Percentiles rank a stretch among this genome's conserved stretches.
phyloP scores from a whole-genome alignment of 1,284 basidiomycete genomes.

The Prillingera fragicola region DNA sequence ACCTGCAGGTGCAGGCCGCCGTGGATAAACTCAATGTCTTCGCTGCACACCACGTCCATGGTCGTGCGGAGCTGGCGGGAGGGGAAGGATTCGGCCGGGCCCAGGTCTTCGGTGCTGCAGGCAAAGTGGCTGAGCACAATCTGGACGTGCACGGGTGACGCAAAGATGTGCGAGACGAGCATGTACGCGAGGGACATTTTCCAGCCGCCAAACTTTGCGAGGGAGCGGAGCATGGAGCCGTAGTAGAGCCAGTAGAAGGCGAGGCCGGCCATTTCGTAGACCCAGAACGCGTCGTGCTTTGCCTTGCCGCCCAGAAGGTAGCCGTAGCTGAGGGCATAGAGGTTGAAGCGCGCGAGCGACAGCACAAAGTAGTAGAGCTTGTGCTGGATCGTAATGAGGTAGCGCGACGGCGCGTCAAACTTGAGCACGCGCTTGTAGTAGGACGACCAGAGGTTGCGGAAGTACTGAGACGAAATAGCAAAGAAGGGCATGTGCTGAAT shows the following conservation, averaged over 20 bases:
- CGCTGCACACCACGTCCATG: slow-evolving; percentile 84
- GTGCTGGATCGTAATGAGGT: slow-evolving; percentile 76
- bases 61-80: slow-evolving; percentile 93
- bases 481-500: slow-evolving; percentile 92
- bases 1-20: slow-evolving; percentile 92
- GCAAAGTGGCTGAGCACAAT: slow-evolving; percentile 98
- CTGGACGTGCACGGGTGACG: slow-evolving; percentile 55
- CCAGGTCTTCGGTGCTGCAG: slow-evolving; percentile 87
- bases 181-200: slow-evolving; percentile 50
- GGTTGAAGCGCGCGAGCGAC: slow-evolving; percentile 88
- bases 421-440: slow-evolving; percentile 87
- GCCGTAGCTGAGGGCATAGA: slow-evolving; percentile 81
- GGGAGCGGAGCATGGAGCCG: slow-evolving; percentile 45
- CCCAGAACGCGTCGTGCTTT: slow-evolving; percentile 43
- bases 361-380: slow-evolving; percentile 90
- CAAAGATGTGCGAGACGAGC: slow-evolving; percentile 53
- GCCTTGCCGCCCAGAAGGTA: slow-evolving; percentile 57
- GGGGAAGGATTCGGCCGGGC: slow-evolving; percentile 83
- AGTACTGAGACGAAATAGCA: slow-evolving; percentile 83
- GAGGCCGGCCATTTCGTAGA: slow-evolving; percentile 51
- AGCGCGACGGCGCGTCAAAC: slow-evolving; percentile 66
- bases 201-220: slow-evolving; percentile 38
- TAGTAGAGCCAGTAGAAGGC: slow-evolving; percentile 55
- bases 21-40: slow-evolving; percentile 79
- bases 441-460: slow-evolving; percentile 79